Percentiles rank a stretch among this genome's conserved stretches.
phyloP scores from a whole-genome alignment of 257 asterid genomes.

The Verbascum thapsus region DNA sequence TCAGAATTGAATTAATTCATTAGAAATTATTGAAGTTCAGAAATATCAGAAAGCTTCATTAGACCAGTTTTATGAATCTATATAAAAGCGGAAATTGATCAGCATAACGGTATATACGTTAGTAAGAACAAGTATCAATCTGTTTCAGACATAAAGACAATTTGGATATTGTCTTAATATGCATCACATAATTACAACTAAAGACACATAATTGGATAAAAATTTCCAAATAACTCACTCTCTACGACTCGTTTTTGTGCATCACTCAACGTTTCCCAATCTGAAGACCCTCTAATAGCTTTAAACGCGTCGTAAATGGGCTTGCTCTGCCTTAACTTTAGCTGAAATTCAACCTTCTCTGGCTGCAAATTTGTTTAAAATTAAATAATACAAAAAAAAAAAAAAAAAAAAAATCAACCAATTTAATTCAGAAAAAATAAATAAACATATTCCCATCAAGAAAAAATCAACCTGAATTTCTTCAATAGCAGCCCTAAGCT shows the following conservation, averaged over 20 bases:
- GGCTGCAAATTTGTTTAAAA: slow-evolving; percentile 62
- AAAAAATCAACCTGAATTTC: slow-evolving; percentile 59
- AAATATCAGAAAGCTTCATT: no score
- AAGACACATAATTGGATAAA: not conserved
- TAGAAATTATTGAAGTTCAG: no score
- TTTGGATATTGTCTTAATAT: no score
- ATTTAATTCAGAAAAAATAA: not conserved
- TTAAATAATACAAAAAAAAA: not conserved
- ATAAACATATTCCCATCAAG: not conserved
- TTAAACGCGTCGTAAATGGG: slow-evolving; percentile 65
- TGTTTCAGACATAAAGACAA: no score
- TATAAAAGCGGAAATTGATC: no score
- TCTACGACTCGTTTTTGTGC: slow-evolving; percentile 78
- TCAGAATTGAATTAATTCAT: slow-evolving; percentile 3
- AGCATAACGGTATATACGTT: no score
- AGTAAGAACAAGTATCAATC: no score
- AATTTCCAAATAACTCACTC: slow-evolving; percentile 37
- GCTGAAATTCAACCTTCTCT: slow-evolving; percentile 60
- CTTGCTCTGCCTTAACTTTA: slow-evolving; percentile 74
- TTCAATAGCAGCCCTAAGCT: slow-evolving; percentile 68
- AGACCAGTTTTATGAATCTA: no score
- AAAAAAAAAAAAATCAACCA: not conserved
- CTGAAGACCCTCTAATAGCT: slow-evolving; percentile 57
- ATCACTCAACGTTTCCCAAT: slow-evolving; percentile 58
- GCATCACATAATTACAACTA: no score